Evolutionary conservation across 164 flowering plant species (phyloP), one percentile per base, ranked within the genome.

Genomic region (Platanus orientalis): DNA sequence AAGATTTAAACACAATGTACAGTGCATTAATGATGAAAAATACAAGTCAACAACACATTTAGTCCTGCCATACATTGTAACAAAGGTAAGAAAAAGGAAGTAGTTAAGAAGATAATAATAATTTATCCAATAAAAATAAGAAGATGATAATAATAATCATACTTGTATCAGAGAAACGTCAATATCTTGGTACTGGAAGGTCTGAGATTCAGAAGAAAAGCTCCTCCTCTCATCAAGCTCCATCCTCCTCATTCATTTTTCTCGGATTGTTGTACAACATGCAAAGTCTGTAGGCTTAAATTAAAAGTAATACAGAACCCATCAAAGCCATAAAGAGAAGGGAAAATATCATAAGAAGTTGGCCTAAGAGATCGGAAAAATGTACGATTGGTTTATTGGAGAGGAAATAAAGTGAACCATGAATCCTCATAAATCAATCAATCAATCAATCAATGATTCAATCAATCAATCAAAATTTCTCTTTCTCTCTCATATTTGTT

Each of bases 181-280:
- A 26, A 57, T 57, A 27, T 7, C 16, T 27, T n/a, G 54, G 60
- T 27, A 54, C 24, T 4, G 39, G 19, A 65, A 44, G 69, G 23
- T 24, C 20, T 52, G 54, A 52, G 45, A 63, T 51, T 60, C 40
- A 19, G 45, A 36, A 48, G 51, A 45, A 60, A 25, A 55, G 53
- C 61, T 39, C 58, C 57, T 53, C 32, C 9, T 26, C 13, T 64
- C 65, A 63, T 51, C 58, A 54, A n/a, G 3, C 21, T 44, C 70
- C 62, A 67, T 58, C 42, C 10, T 36, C 58, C 49, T 52, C 42
- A 54, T 32, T 58, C 71, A 66, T 58, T 34, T 62, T 66, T 52
- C 39, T 17, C 11, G 21, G 51, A 19, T 34, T 29, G 11, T 36
- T 54, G 3, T 36, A 29, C 7, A 34, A 24, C 14, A 57, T 10